These are phyloP conservation scores for Reticulascus tulasneorum DNA, from an alignment of 2,329 filamentous ascomycete genomes.

Conservation along the genomic window DNA sequence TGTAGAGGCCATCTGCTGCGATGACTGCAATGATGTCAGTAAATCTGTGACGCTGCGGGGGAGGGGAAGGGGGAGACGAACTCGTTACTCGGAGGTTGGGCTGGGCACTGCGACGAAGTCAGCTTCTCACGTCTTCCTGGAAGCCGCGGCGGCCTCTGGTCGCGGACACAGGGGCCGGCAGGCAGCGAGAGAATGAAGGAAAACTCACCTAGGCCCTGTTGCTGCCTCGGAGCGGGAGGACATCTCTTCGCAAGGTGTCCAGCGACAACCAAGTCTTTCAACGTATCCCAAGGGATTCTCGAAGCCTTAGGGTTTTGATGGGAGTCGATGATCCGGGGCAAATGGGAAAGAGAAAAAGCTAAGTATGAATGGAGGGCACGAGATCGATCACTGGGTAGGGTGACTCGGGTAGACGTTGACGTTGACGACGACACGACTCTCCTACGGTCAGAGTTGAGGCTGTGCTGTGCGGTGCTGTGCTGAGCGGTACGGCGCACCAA, in stretches of 20 bases:
- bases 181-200: neutral
- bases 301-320: conserved; percentile 3
- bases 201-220: conserved; percentile 29
- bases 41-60: conserved; percentile 14
- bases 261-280: conserved; percentile 13
- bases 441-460: conserved; percentile 16
- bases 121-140: conserved; percentile 1
- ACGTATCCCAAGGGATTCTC: too few species aligned
- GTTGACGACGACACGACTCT: conserved; percentile 12
- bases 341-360: conserved; percentile 1
- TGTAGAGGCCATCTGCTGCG: conserved; percentile 96
- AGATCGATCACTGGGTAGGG: too few species aligned
- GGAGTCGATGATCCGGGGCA: conserved; percentile 1
- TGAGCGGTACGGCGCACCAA: too few species aligned
- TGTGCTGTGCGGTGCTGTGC: conserved; percentile 14
- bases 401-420: conserved; percentile 10
- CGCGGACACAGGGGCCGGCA: neutral
- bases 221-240: conserved; percentile 31
- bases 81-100: conserved; percentile 92
- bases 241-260: conserved; percentile 14
- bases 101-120: conserved; percentile 47
- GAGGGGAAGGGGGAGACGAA: conserved; percentile 43
- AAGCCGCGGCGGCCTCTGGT: neutral
- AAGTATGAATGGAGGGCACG: conserved; percentile 2
- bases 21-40: conserved; percentile 67